Conservation (phyloP, 2,329 filamentous ascomycete species). For the Aspergillus sergii region DNA sequence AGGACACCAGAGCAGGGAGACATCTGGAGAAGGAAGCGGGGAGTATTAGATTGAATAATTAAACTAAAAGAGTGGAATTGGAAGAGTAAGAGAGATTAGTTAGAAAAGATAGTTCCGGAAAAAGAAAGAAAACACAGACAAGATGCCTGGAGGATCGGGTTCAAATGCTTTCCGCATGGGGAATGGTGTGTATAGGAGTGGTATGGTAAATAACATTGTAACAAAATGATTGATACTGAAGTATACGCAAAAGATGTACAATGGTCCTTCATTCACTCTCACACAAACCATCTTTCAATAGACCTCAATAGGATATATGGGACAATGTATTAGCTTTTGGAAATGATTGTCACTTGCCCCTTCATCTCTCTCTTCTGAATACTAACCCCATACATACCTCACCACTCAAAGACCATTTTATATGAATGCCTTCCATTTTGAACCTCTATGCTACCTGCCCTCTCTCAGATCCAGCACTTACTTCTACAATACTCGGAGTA, state of each 20-base stretch:
- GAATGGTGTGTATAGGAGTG: background rate
- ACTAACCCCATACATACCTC: background rate
- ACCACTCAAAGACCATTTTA: background rate
- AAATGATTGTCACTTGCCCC: background rate
- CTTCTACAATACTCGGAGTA: background rate
- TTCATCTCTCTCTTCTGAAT: background rate
- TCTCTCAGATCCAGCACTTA: background rate
- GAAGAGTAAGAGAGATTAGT: background rate
- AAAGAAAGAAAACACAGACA: background rate
- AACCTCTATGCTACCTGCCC: background rate
- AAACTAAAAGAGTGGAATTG: background rate
- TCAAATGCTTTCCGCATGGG: background rate
- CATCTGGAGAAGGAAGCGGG: background rate
- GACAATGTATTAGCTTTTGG: background rate
- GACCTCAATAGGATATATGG: background rate
- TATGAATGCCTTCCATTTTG: background rate
- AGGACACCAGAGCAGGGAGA: slow-evolving; percentile 3
- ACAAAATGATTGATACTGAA: background rate
- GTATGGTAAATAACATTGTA: background rate
- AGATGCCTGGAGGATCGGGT: background rate
- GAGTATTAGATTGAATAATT: background rate
- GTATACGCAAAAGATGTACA: background rate
- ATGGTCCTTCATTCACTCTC: background rate
- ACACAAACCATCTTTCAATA: background rate
- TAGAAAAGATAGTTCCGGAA: background rate